These are phyloP conservation scores for Stentor roeselii DNA, from an alignment of 73 alveolate species.

Conservation along the genomic window DNA sequence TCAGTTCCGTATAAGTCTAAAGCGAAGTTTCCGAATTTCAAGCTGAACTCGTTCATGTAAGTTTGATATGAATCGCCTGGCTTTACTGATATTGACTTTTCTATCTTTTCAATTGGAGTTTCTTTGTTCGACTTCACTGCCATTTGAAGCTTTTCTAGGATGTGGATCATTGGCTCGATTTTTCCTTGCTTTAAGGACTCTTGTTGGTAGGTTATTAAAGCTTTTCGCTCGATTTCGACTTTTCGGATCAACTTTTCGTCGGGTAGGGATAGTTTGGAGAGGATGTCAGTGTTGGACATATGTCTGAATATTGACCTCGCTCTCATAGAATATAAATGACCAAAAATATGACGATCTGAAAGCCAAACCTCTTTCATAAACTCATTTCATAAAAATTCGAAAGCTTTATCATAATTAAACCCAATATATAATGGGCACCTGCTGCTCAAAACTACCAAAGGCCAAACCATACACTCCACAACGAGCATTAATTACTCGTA, in stretches of 20 bases:
- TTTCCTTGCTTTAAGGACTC: constrained; percentile 6
- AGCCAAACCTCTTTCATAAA: too few species aligned
- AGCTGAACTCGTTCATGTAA: neutral
- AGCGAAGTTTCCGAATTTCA: neutral
- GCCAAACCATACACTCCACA: too few species aligned
- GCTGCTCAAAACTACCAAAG: too few species aligned
- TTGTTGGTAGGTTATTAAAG: neutral
- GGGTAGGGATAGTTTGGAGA: neutral
- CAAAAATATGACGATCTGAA: too few species aligned
- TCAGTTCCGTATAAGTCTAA: constrained; percentile 23
- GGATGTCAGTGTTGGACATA: neutral
- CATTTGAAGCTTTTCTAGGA: neutral
- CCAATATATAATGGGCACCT: too few species aligned
- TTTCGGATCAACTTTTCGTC: neutral
- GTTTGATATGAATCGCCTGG: constrained; percentile 15
- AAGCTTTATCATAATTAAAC: too few species aligned
- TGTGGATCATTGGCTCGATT: constrained; percentile 26
- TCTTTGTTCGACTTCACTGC: neutral
- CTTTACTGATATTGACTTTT: neutral
- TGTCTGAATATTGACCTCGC: neutral
- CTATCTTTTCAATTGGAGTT: constrained; percentile 19
- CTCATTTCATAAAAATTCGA: too few species aligned
- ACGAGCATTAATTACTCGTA: too few species aligned
- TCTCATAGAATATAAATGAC: neutral
- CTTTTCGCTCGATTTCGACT: constrained; percentile 16